Conservation (phyloP, 164 flowering plant species). For the Stephania yunnanensis region DNA sequence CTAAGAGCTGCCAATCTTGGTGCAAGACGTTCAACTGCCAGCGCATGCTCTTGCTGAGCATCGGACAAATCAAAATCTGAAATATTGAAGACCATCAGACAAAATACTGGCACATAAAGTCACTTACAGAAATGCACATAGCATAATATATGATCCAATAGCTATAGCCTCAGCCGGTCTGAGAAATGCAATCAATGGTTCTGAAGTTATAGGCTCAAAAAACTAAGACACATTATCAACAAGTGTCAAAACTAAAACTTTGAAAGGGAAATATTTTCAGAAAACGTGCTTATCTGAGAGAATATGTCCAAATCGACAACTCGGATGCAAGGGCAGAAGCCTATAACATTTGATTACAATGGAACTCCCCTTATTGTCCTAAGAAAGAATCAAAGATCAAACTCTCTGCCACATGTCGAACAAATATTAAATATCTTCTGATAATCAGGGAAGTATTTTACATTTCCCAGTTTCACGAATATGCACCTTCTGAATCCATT, state of each 20-base stretch:
- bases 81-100: conserved; percentile 4
- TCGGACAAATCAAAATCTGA: conserved; percentile 85
- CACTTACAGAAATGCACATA: neutral
- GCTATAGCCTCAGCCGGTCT: neutral
- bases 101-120: neutral
- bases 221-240: neutral
- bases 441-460: no score
- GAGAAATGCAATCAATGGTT: neutral
- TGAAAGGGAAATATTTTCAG: neutral
- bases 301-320: no score
- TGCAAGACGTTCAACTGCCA: conserved; percentile 66
- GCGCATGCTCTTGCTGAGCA: conserved; percentile 78
- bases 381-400: neutral
- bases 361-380: neutral
- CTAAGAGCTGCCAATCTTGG: conserved; percentile 94
- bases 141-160: neutral
- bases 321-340: no score
- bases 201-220: neutral
- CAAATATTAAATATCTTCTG: neutral
- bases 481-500: neutral
- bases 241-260: neutral
- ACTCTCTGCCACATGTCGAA: neutral
- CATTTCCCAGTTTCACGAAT: neutral
- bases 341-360: neutral
- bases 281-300: no score